These are phyloP conservation scores for Mortierella sp. DNA, from an alignment of 371 early-diverging fungal species.

Conservation along the genomic window DNA sequence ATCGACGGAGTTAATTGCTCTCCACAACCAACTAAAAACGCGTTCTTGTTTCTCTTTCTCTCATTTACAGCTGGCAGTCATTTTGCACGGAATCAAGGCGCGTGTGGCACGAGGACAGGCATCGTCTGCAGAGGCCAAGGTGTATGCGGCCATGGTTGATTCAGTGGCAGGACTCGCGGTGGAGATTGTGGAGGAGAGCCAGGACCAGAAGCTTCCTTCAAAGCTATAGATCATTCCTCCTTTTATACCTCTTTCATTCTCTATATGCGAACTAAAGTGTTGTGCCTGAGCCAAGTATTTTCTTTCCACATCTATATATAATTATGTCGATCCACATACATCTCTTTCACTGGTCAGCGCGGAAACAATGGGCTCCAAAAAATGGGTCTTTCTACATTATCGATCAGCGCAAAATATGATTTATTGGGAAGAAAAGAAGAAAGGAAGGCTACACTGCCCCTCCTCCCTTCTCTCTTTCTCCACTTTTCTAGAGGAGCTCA, in stretches of 20 bases:
- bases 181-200: constrained; percentile 23
- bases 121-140: constrained; percentile 77
- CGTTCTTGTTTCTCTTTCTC: background rate
- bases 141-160: constrained; percentile 55
- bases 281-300: background rate
- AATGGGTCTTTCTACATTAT: too few relatives aligned
- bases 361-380: too few relatives aligned
- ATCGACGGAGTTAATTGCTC: constrained; percentile 2
- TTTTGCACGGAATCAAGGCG: constrained; percentile 90
- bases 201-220: background rate
- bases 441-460: too few relatives aligned
- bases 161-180: constrained; percentile 27
- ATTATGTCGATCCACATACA: too few relatives aligned
- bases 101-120: constrained; percentile 88
- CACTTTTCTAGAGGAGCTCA: constrained; percentile 54
- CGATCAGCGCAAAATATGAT: too few relatives aligned
- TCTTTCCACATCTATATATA: background rate
- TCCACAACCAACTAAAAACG: background rate
- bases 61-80: constrained; percentile 69
- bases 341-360: background rate
- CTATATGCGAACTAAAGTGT: background rate
- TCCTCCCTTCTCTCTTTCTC: background rate
- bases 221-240: background rate
- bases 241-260: background rate
- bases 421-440: too few relatives aligned